Base-by-base conservation (phyloP, 306 rosid species). In the Canavalia ensiformis region DNA sequence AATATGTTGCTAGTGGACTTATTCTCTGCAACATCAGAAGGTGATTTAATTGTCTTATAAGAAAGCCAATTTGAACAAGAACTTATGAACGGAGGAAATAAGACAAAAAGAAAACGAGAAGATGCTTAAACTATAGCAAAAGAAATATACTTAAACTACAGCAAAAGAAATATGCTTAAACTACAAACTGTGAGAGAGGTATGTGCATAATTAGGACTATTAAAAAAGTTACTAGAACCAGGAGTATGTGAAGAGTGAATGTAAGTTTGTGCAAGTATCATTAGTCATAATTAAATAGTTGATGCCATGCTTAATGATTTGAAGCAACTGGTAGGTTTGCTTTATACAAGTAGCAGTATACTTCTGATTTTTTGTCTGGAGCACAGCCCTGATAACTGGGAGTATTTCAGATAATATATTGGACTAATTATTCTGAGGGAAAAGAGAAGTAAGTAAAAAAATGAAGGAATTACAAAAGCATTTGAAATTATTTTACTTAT, bases 11-110 rank as follows among this genome's bases (percentile, higher is more conserved):
- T 47, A 55, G 33, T 52, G 82, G 45, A 71, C 47, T 63, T 46
- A 62, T 45, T 78, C 80, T 84, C 88, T 81, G 88, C 50, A 71
- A 68, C 68, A 81, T 68, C 65, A 59, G 2, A 39, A 82, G 55
- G 56, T 25, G 56, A 60, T 70, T 39, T 69, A 41, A 37, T 72
- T 44, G 35, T 56, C 60, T 70, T 74, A 54, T 25, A 55, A 18
- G 37, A 57, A 57, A 37, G 37, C 29, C 65, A 64, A 18, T 54
- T 74, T 65, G 69, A 65, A 55, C 44, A 54, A 64, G 52, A 44
- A 68, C 68, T 31, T 8, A 41, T 7, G 39, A 67, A 42, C 7
- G 30, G 49, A 74, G 69, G 52, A 31, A 73, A 33, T 34, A 12
- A 34, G 3, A 51, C 37, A 39, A 54, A 13, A 62, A 31, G 12